Percentiles rank a stretch among this genome's conserved stretches.
These are phyloP conservation scores for Penicillium canescens DNA, from an alignment of 495 filamentous ascomycete species.

Conservation along the genomic window DNA sequence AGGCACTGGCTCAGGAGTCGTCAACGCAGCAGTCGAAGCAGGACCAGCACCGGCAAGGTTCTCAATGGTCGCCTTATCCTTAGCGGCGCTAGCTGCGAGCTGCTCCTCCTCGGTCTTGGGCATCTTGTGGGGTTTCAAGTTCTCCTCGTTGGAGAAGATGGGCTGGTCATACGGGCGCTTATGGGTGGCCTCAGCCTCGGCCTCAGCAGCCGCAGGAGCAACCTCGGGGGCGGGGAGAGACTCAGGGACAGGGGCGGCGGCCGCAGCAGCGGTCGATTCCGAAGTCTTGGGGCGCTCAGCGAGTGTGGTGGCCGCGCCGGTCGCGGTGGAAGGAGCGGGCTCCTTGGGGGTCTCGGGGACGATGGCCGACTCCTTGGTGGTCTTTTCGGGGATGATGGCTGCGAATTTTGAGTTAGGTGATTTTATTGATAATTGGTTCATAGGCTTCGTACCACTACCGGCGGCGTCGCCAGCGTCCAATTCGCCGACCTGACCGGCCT, in stretches of 20 bases:
- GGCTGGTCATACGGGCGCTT: conserved; percentile 36
- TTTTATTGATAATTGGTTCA: conserved; percentile 3
- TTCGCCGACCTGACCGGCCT: conserved; percentile 19
- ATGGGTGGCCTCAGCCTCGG: conserved; percentile 21
- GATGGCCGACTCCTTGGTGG: conserved; percentile 16
- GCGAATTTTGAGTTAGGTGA: conserved; percentile 1
- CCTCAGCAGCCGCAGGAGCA: conserved; percentile 16
- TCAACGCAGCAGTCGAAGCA: conserved; percentile 24
- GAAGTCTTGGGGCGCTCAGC: conserved; percentile 35
- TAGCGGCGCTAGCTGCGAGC: conserved; percentile 13
- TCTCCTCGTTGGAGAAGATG: conserved; percentile 31
- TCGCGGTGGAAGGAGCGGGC: conserved; percentile 12
- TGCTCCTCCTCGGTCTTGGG: conserved; percentile 31
- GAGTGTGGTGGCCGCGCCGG: conserved; percentile 15
- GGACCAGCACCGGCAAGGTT: conserved; percentile 24
- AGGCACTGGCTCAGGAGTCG: conserved; percentile 22
- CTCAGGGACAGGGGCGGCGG: conserved; percentile 2
- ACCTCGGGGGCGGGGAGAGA: conserved; percentile 6
- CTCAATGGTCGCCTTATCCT: conserved; percentile 18
- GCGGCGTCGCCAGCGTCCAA: conserved; percentile 17
- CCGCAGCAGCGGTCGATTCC: conserved; percentile 13
- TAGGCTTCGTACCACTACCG: conserved; percentile 16
- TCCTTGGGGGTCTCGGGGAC: conserved; percentile 25
- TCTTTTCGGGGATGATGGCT: conserved; percentile 23
- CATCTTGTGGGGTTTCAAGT: conserved; percentile 29